Evolutionary conservation across 768 basidiomycete genomes (phyloP).

Genomic region (Trametes coccinea): DNA sequence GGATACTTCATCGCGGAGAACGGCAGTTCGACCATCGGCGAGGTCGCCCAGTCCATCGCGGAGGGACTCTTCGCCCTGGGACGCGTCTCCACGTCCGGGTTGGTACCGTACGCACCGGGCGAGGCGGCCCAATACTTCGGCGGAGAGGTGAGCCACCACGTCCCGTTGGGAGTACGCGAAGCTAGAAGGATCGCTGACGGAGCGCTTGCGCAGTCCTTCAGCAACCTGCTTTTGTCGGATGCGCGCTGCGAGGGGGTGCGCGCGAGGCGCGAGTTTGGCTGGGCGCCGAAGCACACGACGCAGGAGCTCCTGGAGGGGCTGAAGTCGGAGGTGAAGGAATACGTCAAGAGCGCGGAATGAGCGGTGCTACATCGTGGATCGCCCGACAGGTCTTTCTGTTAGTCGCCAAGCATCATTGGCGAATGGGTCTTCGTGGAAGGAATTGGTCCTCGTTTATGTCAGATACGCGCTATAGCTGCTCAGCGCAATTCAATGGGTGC

Average conservation of each 20-base stretch:
- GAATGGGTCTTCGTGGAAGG: too few relatives aligned
- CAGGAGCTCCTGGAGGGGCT: constrained; percentile 52
- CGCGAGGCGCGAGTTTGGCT: constrained; percentile 44
- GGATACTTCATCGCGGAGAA: constrained; percentile 35
- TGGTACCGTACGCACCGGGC: constrained; percentile 1
- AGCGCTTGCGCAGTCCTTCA: not conserved
- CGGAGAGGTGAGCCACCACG: not conserved
- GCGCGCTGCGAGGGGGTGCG: constrained; percentile 32
- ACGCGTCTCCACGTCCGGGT: constrained; percentile 1
- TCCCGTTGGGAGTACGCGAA: not conserved
- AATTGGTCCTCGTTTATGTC: too few relatives aligned
- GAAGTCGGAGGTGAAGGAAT: constrained; percentile 42
- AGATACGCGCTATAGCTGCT: too few relatives aligned
- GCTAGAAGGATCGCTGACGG: not conserved
- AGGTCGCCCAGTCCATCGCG: constrained; percentile 37
- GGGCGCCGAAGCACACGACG: constrained; percentile 49
- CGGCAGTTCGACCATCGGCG: constrained; percentile 28
- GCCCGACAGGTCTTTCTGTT: too few relatives aligned
- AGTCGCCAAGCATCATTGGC: too few relatives aligned
- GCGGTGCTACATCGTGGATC: too few relatives aligned
- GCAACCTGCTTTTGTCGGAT: constrained; percentile 14
- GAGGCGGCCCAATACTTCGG: not conserved
- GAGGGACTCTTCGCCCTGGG: constrained; percentile 34
- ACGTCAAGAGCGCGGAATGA: not conserved
- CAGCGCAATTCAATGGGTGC: too few relatives aligned